These are phyloP conservation scores for Leishmania arabica DNA, from an alignment of 208 protist genomes.

Conservation along the genomic window DNA sequence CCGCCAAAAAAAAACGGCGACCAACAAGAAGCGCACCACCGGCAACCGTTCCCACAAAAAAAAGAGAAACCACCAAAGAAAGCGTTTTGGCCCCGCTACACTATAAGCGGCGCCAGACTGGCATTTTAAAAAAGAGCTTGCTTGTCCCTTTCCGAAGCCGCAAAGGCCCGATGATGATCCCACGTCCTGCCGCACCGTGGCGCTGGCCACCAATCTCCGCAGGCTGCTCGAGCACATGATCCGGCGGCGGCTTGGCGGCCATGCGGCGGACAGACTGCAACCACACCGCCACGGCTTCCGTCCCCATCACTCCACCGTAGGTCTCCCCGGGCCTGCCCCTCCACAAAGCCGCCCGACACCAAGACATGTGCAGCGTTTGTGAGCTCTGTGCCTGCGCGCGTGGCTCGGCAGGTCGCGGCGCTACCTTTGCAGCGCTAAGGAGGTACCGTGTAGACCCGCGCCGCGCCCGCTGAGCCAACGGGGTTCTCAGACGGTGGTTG, in stretches of 20 bases:
- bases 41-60: no score
- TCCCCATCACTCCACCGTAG: background rate
- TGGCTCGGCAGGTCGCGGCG: no score
- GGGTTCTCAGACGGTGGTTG: no score
- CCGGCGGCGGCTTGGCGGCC: background rate
- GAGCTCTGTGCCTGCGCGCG: background rate
- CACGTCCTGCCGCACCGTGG: background rate
- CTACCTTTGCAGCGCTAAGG: background rate
- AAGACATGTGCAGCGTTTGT: background rate
- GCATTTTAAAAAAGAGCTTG: background rate
- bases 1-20: no score
- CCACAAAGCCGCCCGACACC: background rate
- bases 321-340: background rate
- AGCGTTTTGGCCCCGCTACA: no score
- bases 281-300: background rate
- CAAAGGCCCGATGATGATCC: background rate
- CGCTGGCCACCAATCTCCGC: background rate
- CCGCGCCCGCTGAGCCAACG: no score
- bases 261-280: background rate
- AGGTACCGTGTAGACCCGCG: background rate
- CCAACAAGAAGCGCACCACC: no score
- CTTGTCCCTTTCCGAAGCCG: no score
- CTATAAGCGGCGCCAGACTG: no score
- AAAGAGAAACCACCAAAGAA: no score
- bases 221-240: background rate